Evolutionary conservation across 306 rosid genomes (phyloP), one percentile per base, ranked within the genome.

Genomic region (Arachis stenosperma): DNA sequence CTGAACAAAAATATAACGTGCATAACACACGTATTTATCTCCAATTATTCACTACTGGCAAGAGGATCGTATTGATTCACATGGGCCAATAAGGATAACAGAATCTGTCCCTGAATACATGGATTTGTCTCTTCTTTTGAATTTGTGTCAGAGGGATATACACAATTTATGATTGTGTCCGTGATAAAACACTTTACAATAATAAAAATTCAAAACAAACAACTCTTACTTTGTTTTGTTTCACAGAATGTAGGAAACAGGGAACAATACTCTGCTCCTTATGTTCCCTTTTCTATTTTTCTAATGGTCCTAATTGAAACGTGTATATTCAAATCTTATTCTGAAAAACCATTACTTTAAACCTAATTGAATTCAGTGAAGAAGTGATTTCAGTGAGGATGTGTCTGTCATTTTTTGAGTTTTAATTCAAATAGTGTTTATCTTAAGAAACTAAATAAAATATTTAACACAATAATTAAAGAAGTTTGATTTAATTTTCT

Each of bases 191-290:
- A 39, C 70, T 55, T 44, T 64, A 39, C 6, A 48, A 12, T 41
- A 12, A 46, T 33, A 4, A 33, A 33, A 33, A 33, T 33, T 33
- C 4, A 77, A 48, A 42, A 30, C 57, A n/a, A 14, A 7, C 6
- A 70, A 67, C 70, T 33, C 68, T 33, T 33, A 33, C 14, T 76
- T 70, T 71, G 80, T 77, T 80, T 82, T 67, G 67, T 82, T 69
- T 59, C 71, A 27, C n/a, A 73, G 69, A 74, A 70, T 80, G 42
- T 70, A 77, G 73, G 75, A 75, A 80, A 70, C 76, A 81, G 41
- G 77, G 75, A 76, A 77, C 80, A 72, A 0, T 12, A 8, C 37
- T 70, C 72, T 74, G 71, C 65, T 58, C 78, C 78, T 8, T 52
- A 8, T 14, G 57, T 52, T 14, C 27, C 57, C 57, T 67, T 67